Evolutionary conservation across 441 rosid species (phyloP).

Genomic region (Gossypium laxum): DNA sequence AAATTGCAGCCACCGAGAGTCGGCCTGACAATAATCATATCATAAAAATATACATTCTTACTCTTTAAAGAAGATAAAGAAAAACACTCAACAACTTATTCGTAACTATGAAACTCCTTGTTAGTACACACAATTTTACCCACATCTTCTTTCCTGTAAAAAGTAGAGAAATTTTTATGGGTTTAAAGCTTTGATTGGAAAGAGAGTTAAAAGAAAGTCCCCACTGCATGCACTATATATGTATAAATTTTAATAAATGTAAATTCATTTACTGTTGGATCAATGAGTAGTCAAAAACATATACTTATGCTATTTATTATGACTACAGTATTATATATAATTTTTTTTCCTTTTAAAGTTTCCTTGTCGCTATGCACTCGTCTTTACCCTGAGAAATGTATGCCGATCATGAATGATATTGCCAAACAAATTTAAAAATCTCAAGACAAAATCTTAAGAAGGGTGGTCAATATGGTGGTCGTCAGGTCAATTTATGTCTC

Average conservation of each 20-base stretch:
- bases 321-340: neutral
- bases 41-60: too few species aligned
- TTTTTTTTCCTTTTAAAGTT: neutral
- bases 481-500: slow-evolving; percentile 10
- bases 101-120: too few species aligned
- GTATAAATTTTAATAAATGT: neutral
- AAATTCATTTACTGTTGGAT: neutral
- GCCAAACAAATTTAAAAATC: slow-evolving; percentile 13
- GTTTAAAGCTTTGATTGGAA: neutral
- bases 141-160: neutral
- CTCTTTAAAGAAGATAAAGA: too few species aligned
- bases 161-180: neutral
- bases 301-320: neutral
- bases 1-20: accelerated
- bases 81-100: too few species aligned
- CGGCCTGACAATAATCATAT: too few species aligned
- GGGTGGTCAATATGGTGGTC: slow-evolving; percentile 1
- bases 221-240: neutral
- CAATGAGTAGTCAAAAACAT: neutral
- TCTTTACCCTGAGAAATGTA: slow-evolving; percentile 1
- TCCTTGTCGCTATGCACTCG: slow-evolving; percentile 5
- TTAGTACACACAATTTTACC: neutral
- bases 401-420: slow-evolving; percentile 3
- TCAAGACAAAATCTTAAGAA: slow-evolving; percentile 7
- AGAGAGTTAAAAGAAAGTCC: neutral